Percentiles rank a stretch among this genome's conserved stretches.
Conservation (phyloP, 1,284 basidiomycete genomes). For the Fomitopsis pinicola region DNA sequence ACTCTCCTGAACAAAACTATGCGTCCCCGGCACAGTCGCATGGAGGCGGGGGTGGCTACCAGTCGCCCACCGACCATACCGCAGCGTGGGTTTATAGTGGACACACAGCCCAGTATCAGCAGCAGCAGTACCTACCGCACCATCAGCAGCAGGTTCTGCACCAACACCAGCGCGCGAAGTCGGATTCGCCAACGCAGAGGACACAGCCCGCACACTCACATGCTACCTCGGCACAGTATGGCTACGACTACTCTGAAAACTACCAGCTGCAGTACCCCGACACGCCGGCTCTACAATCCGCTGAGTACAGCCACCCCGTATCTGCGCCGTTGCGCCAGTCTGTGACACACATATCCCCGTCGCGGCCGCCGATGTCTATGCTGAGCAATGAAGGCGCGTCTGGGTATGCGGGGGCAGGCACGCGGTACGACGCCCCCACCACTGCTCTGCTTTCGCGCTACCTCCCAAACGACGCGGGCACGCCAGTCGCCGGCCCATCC, state of each 20-base stretch:
- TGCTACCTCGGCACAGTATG: background rate
- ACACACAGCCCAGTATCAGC: conserved; percentile 12
- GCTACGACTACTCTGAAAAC: background rate
- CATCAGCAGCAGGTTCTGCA: no score
- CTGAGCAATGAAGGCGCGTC: conserved; percentile 9
- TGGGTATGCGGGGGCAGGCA: background rate
- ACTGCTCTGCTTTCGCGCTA: background rate
- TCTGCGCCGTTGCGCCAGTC: conserved; percentile 12
- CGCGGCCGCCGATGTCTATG: conserved; percentile 14
- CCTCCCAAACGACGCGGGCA: background rate
- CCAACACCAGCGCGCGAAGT: background rate
- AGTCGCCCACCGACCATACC: conserved; percentile 7
- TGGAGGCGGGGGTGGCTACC: conserved; percentile 7
- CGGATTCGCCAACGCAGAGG: conserved; percentile 6
- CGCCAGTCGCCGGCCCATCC: background rate
- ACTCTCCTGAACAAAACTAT: conserved; percentile 7
- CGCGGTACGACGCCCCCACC: background rate
- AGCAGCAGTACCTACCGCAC: background rate
- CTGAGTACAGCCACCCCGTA: background rate
- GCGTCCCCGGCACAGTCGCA: conserved; percentile 13
- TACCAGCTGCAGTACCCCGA: conserved; percentile 5
- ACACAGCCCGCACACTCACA: background rate
- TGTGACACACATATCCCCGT: conserved; percentile 19
- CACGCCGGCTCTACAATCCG: background rate
- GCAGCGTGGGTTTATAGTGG: conserved; percentile 12